Evolutionary conservation across 2,329 filamentous ascomycete genomes (phyloP).

Genomic region (Chrysosphaeria jannelii): DNA sequence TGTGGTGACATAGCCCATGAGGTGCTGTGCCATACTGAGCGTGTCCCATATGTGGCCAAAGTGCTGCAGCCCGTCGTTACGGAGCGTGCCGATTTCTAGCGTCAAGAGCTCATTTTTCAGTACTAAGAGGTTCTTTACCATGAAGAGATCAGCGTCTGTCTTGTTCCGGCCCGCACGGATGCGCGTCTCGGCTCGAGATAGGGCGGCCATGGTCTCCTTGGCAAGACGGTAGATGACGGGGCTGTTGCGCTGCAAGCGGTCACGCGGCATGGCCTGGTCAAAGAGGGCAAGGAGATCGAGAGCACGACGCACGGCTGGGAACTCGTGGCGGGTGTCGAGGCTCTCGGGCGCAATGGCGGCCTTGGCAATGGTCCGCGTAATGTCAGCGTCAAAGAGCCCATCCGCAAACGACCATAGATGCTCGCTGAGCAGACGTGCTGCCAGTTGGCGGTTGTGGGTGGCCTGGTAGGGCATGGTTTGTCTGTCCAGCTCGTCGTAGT

Average conservation of each 20-base stretch:
- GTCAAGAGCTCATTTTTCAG: constrained; percentile 89
- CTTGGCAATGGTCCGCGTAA: constrained; percentile 21
- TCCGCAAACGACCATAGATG: constrained; percentile 27
- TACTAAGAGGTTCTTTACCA: constrained; percentile 80
- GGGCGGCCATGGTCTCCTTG: constrained; percentile 59
- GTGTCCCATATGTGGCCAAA: constrained; percentile 35
- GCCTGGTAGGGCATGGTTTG: constrained; percentile 14
- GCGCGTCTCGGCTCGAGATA: constrained; percentile 42
- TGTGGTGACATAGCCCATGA: constrained; percentile 25
- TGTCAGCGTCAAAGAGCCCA: constrained; percentile 20
- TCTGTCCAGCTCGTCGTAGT: constrained; percentile 8
- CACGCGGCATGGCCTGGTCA: constrained; percentile 32
- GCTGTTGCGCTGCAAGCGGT: constrained; percentile 18
- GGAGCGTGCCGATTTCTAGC: constrained; percentile 59
- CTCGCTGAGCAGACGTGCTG: constrained; percentile 22
- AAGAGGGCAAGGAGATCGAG: constrained; percentile 29
- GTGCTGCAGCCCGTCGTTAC: constrained; percentile 22
- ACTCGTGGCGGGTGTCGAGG: constrained; percentile 21
- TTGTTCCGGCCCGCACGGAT: constrained; percentile 7
- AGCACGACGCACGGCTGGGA: constrained; percentile 25
- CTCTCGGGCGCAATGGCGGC: constrained; percentile 15
- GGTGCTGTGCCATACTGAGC: constrained; percentile 21
- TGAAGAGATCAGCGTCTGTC: constrained; percentile 61
- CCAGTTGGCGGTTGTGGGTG: constrained; percentile 22
- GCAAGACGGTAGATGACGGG: constrained; percentile 40